Base-by-base conservation (phyloP, 2,329 filamentous ascomycete species). In the Chrysosporium queenslandicum region DNA sequence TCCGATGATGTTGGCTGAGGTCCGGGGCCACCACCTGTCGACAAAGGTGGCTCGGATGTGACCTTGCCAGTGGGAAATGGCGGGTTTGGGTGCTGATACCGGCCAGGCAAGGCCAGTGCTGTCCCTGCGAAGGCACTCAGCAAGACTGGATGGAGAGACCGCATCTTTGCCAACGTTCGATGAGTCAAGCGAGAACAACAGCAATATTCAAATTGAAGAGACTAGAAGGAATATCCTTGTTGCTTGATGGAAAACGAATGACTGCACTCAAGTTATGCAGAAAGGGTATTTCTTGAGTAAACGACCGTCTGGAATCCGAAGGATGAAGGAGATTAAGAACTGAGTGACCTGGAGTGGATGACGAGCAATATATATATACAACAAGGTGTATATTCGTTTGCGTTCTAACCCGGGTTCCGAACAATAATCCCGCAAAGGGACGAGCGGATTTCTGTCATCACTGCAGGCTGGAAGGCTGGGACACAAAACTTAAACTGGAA, bases 291-390 rank as follows among this genome's bases (percentile, higher is more conserved):
- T 14, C 9, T 4, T 14, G 37, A 41, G 25, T 39, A 47, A 47
- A 52, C 50, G 50, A 52, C 23, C 7, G 34, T 52, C n/a, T n/a
- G 18, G 4, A 40, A 40, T 5, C 18, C 6, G 12, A 11, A 40
- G 12, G 7, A 40, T 40, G 18, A 40, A 21, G 2, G n/a, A 7
- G 8, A 11, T 2, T 18, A 4, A 41, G 7, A 47, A 30, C 18
- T 23, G 50, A 34, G 39, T 3, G 23, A 52, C 25, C 18, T 34
- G 37, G 23, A 16, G 21, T 4, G n/a, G 37, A 37, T 20, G 20
- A 29, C 20, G 7, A 36, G 50, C n/a, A 23, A 46, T 52, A 52
- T 52, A 43, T n/a, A n/a, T 51, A 52, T 40, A 46, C 41, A 46
- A 11, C 7, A 4, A 4, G 2, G 7, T 11, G 39, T 34, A 36